phyloP scores from a whole-genome alignment of 306 rosid species.

The Medicago arabica region DNA sequence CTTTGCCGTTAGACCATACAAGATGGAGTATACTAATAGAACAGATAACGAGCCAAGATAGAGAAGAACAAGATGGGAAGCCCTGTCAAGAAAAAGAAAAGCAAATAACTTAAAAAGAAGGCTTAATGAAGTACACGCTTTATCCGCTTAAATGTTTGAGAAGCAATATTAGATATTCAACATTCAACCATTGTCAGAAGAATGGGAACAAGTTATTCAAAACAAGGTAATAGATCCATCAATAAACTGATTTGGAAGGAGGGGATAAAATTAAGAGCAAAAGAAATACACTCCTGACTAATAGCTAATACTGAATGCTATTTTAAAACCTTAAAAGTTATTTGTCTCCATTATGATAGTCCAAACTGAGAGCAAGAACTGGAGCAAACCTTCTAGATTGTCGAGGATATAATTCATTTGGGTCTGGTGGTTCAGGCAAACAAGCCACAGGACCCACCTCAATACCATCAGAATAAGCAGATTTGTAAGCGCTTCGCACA shows the following conservation, averaged over 20 bases:
- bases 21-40: constrained; percentile 87
- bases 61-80: constrained; percentile 93
- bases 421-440: constrained; percentile 98
- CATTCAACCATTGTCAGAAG: constrained; percentile 17
- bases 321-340: constrained; percentile 21
- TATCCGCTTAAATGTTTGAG: constrained; percentile 25
- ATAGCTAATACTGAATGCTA: constrained; percentile 18
- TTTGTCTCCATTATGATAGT: constrained; percentile 21
- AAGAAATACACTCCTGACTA: background rate
- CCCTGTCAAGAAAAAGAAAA: constrained; percentile 63
- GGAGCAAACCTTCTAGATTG: constrained; percentile 83
- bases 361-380: constrained; percentile 38
- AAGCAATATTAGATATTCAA: constrained; percentile 12
- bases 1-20: constrained; percentile 73
- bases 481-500: constrained; percentile 95
- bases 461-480: constrained; percentile 96
- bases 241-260: constrained; percentile 9
- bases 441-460: constrained; percentile 97
- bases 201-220: constrained; percentile 13
- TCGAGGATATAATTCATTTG: constrained; percentile 96
- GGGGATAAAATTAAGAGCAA: background rate
- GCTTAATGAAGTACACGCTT: background rate
- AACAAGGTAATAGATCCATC: constrained; percentile 2
- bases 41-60: constrained; percentile 91
- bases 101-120: constrained; percentile 26